Conservation (phyloP, 2,329 filamentous ascomycete species). For the Penicillium sp. region DNA sequence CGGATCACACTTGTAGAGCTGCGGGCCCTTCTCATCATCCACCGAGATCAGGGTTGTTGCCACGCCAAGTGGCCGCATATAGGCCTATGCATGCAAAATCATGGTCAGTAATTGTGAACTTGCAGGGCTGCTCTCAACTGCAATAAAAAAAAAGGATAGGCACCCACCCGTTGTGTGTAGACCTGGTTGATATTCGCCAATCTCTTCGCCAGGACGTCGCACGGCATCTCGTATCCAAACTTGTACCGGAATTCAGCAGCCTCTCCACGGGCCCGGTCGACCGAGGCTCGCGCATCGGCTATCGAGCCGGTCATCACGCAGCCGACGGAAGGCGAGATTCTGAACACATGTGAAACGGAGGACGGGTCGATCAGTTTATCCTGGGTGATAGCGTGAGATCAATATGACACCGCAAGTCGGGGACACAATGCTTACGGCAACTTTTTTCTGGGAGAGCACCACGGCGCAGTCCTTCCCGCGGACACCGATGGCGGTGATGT, state of each 20-base stretch:
- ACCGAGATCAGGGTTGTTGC: conserved; percentile 92
- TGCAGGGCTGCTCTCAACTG: background rate
- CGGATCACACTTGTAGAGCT: conserved; percentile 97
- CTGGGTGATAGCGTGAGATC: conserved; percentile 43
- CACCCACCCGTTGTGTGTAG: conserved; percentile 85
- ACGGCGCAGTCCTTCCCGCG: conserved; percentile 96
- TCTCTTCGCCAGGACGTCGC: conserved; percentile 91
- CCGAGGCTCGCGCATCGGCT: conserved; percentile 88
- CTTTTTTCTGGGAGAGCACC: conserved; percentile 98
- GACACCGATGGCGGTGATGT: conserved; percentile 96
- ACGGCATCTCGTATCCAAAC: conserved; percentile 98
- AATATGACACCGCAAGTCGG: conserved; percentile 9
- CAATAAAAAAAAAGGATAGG: background rate
- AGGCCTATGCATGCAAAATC: conserved; percentile 55
- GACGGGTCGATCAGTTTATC: conserved; percentile 98
- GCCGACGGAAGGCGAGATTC: conserved; percentile 89
- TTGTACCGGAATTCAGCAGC: conserved; percentile 98
- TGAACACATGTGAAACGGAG: conserved; percentile 96
- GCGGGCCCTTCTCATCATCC: conserved; percentile 84
- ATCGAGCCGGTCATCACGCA: conserved; percentile 99
- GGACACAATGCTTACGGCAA: conserved; percentile 64
- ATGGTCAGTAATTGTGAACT: background rate
- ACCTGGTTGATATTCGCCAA: conserved; percentile 99
- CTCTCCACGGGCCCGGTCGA: conserved; percentile 87
- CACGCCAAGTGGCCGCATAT: conserved; percentile 96